Conservation (phyloP, 2,329 filamentous ascomycete genomes). For the Sporothrix variecibatus region DNA sequence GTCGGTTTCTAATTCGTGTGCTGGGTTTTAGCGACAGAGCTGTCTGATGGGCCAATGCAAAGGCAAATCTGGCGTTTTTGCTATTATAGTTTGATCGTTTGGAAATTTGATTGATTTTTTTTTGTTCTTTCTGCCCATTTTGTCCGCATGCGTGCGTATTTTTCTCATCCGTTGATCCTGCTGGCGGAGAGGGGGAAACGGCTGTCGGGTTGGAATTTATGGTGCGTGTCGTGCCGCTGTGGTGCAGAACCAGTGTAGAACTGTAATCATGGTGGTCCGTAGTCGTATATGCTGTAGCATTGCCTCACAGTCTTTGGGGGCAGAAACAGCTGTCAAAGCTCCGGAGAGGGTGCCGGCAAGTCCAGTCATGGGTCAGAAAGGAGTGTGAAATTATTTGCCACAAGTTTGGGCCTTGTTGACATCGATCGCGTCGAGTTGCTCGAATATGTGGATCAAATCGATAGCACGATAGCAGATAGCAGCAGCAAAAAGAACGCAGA, state of each 20-base stretch:
- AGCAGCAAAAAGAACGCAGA: not conserved
- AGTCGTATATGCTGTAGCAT: not conserved
- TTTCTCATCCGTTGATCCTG: not conserved
- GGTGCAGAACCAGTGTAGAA: too few species aligned
- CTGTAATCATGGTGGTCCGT: not conserved
- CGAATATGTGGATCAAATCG: not conserved
- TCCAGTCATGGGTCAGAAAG: not conserved
- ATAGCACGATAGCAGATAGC: not conserved
- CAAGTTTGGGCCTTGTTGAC: constrained; percentile 3
- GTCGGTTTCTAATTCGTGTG: not conserved
- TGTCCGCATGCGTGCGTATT: not conserved
- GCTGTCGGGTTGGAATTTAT: not conserved
- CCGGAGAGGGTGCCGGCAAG: not conserved
- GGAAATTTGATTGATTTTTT: not conserved
- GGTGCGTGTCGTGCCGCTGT: constrained; percentile 3
- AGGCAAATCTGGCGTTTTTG: not conserved
- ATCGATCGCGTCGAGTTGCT: not conserved
- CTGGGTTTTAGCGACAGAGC: not conserved
- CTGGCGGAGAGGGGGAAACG: not conserved
- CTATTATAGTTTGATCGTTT: not conserved
- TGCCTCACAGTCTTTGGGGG: not conserved
- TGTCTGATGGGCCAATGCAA: not conserved
- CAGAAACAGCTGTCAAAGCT: too few species aligned
- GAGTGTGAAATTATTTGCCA: not conserved
- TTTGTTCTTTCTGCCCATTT: not conserved